phyloP scores from a whole-genome alignment of 2,329 filamentous ascomycete genomes.

The Fusarium drepaniforme region DNA sequence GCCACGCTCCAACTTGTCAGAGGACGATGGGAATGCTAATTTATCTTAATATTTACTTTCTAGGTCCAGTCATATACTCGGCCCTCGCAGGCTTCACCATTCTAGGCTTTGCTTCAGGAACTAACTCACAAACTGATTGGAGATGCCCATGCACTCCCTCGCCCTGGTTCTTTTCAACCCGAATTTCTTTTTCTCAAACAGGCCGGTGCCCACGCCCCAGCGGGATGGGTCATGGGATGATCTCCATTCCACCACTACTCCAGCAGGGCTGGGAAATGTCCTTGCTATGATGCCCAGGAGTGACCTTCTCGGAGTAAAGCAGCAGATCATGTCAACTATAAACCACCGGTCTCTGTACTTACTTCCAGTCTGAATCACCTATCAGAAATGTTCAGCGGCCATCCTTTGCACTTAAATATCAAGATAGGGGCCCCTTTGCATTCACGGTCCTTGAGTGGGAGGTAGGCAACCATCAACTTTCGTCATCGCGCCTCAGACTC shows the following conservation, averaged over 20 bases:
- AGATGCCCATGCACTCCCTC: not conserved
- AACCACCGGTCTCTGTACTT: not conserved
- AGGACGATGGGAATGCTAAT: not conserved
- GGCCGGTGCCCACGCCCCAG: not conserved
- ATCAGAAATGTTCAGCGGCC: not conserved
- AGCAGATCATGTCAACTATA: not conserved
- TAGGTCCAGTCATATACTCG: too few species aligned
- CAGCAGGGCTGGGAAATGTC: not conserved
- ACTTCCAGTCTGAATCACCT: too few species aligned
- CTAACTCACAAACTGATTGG: too few species aligned
- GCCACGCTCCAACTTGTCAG: not conserved
- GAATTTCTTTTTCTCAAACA: not conserved
- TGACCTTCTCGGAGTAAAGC: not conserved
- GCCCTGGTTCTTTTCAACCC: not conserved
- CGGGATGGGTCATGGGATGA: not conserved
- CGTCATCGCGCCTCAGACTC: not conserved
- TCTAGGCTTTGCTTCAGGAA: not conserved
- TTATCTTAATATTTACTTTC: not conserved
- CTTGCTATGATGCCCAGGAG: not conserved
- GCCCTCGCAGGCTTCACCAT: not conserved
- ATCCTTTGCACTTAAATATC: not conserved
- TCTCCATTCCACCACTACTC: not conserved
- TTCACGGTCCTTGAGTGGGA: not conserved
- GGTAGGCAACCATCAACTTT: not conserved
- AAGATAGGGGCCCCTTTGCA: not conserved